phyloP scores from a whole-genome alignment of 2,329 filamentous ascomycete species.

The Botrytis aclada region DNA sequence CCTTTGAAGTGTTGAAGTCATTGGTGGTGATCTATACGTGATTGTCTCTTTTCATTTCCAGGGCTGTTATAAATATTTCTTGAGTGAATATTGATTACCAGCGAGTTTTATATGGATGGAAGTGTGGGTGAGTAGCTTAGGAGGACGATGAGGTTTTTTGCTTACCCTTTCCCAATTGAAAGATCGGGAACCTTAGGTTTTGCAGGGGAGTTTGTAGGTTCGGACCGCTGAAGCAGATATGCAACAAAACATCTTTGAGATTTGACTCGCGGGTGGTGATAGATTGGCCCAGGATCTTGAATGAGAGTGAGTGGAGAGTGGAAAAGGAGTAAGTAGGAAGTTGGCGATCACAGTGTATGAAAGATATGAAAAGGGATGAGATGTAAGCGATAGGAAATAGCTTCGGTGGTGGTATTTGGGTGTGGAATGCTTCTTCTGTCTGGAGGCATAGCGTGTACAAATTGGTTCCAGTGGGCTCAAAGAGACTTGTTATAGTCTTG shows the following conservation, averaged over 20 bases:
- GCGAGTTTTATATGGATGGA: neutral
- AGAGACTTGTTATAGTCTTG: neutral
- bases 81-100: neutral
- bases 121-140: neutral
- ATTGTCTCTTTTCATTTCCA: neutral
- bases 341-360: neutral
- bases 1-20: too few relatives aligned
- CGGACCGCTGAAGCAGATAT: neutral
- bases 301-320: neutral
- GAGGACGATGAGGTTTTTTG: neutral
- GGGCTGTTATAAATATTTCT: neutral
- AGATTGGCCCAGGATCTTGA: neutral
- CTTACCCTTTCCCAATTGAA: neutral
- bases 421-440: neutral
- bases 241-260: neutral
- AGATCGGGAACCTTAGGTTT: neutral
- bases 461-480: neutral
- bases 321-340: neutral
- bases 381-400: neutral
- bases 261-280: neutral
- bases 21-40: neutral
- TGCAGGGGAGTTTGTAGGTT: neutral
- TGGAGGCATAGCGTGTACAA: neutral
- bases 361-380: neutral
- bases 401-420: neutral